phyloP scores from a whole-genome alignment of 805 yeast genomes.

The Saccharomycopsis sp. region DNA sequence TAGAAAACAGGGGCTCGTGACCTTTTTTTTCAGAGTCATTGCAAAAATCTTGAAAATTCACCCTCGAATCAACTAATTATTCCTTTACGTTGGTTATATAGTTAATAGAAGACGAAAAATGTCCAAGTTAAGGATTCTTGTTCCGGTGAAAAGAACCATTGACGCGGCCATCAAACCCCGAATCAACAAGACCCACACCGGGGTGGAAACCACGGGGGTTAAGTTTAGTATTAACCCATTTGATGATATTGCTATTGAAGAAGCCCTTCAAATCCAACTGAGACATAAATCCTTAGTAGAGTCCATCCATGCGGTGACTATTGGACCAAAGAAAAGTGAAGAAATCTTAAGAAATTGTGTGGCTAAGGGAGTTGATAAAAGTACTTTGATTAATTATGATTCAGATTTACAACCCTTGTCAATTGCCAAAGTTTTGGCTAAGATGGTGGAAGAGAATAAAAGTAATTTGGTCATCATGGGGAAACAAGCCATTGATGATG shows the following conservation, averaged over 20 bases:
- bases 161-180: slow-evolving; percentile 92
- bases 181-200: slow-evolving; percentile 75
- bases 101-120: not conserved
- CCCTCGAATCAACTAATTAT: too few species aligned
- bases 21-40: too few species aligned
- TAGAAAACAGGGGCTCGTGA: too few species aligned
- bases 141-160: slow-evolving; percentile 91
- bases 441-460: slow-evolving; percentile 57
- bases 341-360: slow-evolving; percentile 82
- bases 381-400: slow-evolving; percentile 57
- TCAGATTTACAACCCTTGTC: slow-evolving; percentile 72
- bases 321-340: slow-evolving; percentile 80
- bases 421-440: slow-evolving; percentile 75
- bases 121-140: slow-evolving; percentile 56
- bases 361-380: slow-evolving; percentile 89
- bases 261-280: slow-evolving; percentile 72
- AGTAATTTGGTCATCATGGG: slow-evolving; percentile 83
- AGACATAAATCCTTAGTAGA: slow-evolving; percentile 59
- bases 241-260: slow-evolving; percentile 97
- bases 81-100: too few species aligned
- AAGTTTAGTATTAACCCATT: slow-evolving; percentile 93
- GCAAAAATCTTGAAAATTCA: too few species aligned
- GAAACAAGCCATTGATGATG: slow-evolving; percentile 95
- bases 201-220: slow-evolving; percentile 80
- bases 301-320: slow-evolving; percentile 79